A percentile compares a stretch with the other conserved stretches of the same genome.
phyloP scores from a whole-genome alignment of 2,329 filamentous ascomycete species.

The Plenodomus biglobosus region DNA sequence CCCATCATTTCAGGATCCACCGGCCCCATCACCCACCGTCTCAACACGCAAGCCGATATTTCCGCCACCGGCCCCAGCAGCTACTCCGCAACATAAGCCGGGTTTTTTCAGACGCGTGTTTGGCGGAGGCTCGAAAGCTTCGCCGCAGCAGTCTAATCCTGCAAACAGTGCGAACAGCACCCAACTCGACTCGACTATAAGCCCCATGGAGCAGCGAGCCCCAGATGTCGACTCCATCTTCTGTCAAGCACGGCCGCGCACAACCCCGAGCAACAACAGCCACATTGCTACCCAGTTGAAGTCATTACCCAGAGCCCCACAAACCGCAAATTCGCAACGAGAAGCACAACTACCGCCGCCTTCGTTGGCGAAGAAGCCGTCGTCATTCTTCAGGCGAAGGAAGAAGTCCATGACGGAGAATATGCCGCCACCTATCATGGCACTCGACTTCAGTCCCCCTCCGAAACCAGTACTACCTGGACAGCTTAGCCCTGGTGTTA shows the following conservation, averaged over 20 bases:
- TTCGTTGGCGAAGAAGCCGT: constrained; percentile 80
- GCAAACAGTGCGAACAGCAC: constrained; percentile 15
- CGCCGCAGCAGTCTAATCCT: constrained; percentile 32
- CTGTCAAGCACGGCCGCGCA: constrained; percentile 39
- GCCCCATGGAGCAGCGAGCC: constrained; percentile 21
- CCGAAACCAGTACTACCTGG: constrained; percentile 26
- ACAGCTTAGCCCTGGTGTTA: constrained; percentile 59
- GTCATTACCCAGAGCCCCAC: constrained; percentile 34
- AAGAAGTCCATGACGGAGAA: constrained; percentile 83
- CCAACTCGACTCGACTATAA: constrained; percentile 21
- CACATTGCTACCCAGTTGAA: constrained; percentile 55
- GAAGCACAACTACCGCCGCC: constrained; percentile 29
- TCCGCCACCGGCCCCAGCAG: constrained; percentile 43
- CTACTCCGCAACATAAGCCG: constrained; percentile 58
- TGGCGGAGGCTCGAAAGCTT: constrained; percentile 61
- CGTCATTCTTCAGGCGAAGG: constrained; percentile 88
- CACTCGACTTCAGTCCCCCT: constrained; percentile 45
- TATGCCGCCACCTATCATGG: constrained; percentile 62
- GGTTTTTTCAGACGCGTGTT: constrained; percentile 96
- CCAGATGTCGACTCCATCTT: constrained; percentile 35
- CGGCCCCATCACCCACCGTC: constrained; percentile 57
- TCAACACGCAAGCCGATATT: constrained; percentile 53
- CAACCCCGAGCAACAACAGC: constrained; percentile 45
- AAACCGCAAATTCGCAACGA: constrained; percentile 24
- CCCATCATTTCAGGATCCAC: constrained; percentile 51